Evolutionary conservation across 2,329 filamentous ascomycete genomes (phyloP).

Genomic region (Colletotrichum somersetense): DNA sequence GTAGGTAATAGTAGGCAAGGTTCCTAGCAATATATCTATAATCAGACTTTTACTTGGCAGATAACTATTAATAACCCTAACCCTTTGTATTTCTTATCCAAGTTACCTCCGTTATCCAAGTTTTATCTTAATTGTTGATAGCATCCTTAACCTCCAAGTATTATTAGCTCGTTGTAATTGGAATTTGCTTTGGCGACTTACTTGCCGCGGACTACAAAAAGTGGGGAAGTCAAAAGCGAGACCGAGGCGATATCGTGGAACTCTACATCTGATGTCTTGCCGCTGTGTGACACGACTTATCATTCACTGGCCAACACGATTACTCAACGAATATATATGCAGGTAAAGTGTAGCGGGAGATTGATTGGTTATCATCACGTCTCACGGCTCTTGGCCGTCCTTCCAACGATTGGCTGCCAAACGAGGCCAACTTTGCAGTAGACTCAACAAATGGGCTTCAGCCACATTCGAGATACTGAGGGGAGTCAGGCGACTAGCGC

Average conservation of each 20-base stretch:
- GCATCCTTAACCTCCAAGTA: too few relatives aligned
- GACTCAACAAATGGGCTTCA: background rate
- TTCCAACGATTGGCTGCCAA: slow-evolving; percentile 6
- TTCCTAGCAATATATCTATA: too few relatives aligned
- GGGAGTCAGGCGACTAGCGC: background rate
- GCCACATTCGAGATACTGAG: background rate
- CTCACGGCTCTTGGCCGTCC: background rate
- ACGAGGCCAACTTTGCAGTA: background rate
- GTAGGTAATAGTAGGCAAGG: too few relatives aligned
- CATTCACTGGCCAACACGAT: background rate
- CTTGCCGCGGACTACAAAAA: background rate
- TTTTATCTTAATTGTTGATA: too few relatives aligned
- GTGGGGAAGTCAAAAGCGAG: background rate
- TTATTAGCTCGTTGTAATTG: background rate
- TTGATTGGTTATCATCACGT: background rate
- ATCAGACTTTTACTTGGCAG: too few relatives aligned
- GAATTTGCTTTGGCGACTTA: background rate
- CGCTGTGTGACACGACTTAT: background rate
- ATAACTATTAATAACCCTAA: too few relatives aligned
- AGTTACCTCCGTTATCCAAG: too few relatives aligned
- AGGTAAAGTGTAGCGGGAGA: background rate
- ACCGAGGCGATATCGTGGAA: background rate
- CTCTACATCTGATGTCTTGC: background rate
- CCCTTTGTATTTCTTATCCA: too few relatives aligned
- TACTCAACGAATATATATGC: background rate